Base-by-base conservation (phyloP, 768 basidiomycete species). In the Pleurotus citrinopileatus region DNA sequence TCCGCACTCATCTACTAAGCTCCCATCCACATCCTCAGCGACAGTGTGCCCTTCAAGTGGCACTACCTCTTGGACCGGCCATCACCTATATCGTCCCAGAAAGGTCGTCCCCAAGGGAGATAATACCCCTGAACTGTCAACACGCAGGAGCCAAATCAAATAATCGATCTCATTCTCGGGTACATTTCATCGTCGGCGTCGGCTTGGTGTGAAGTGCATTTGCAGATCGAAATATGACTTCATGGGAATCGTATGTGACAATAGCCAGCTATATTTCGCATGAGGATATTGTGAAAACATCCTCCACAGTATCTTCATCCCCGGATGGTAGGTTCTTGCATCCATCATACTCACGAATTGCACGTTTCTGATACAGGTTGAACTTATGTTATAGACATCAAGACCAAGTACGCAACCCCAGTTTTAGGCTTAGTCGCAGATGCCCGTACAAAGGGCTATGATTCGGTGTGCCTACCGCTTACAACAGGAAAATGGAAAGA, bases 401-500 rank as follows among this genome's bases (percentile, higher is more conserved):
- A 34, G 42, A 58, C 5, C 17, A 37, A 57, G 6, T 56, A 69
- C 46, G 73, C 72, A 46, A 79, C 84, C 0, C 79, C 83, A 3
- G 70, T 83, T 2, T 75, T 86, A 46, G 68, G 70, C 57, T 66
- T 86, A 29, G 63, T 81, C 1, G 65, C 75, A 10, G 79, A 82
- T 23, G 77, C 84, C 15, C 80, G 73, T 44, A 58, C 73, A 9
- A 86, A 83, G 53, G 89, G 89, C 15, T 98, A 94, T 64, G 84
- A 90, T 52, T 66, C 76, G 0, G 75, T 93, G 37, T 89, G 86
- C 63, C 67, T 95, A 15, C 94, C 94, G n/a, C 75, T 98, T n/a
- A 94, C 95, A 20, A 96, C 89, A 53, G 77, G 78, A 15, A 81
- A 79, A 42, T 99, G 97, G 97, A 84, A 82, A 61, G 76, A 82